Conservation (phyloP, 2,329 filamentous ascomycete species). For the Pestalotiopsis sp. region DNA sequence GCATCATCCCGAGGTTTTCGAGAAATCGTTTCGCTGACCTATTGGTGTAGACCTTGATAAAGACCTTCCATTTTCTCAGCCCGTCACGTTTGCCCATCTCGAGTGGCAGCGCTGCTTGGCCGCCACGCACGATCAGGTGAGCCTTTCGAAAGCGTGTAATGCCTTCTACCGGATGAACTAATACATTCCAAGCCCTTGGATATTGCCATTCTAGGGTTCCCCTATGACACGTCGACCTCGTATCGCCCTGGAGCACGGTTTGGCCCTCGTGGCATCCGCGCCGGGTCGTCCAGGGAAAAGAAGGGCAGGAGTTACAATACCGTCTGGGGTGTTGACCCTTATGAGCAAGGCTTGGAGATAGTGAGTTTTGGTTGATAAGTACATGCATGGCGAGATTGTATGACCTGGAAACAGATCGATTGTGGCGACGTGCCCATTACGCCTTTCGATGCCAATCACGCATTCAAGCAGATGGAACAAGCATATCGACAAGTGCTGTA, state of each 20-base stretch:
- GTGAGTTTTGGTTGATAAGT: neutral
- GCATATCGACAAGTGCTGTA: constrained; percentile 13
- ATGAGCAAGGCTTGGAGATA: constrained; percentile 10
- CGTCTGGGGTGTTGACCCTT: constrained; percentile 12
- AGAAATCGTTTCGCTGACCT: neutral
- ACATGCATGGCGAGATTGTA: neutral
- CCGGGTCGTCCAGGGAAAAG: constrained; percentile 10
- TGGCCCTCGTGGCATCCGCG: constrained; percentile 2
- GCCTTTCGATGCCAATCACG: constrained; percentile 22
- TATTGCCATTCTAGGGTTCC: constrained; percentile 8
- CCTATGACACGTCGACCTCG: constrained; percentile 3
- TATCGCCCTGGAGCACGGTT: neutral
- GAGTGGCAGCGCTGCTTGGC: constrained; percentile 14
- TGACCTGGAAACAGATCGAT: constrained; percentile 13
- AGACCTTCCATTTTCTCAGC: constrained; percentile 13
- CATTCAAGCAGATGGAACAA: constrained; percentile 25
- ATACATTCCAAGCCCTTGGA: neutral
- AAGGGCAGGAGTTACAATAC: constrained; percentile 14
- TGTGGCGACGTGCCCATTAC: constrained; percentile 25
- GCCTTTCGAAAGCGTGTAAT: neutral
- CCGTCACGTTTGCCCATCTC: constrained; percentile 13
- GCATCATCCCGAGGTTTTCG: neutral
- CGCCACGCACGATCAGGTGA: constrained; percentile 8
- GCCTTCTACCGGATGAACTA: neutral
- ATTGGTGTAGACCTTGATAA: constrained; percentile 3